Conservation (phyloP, 257 asterid genomes). For the Solanum acaule region DNA sequence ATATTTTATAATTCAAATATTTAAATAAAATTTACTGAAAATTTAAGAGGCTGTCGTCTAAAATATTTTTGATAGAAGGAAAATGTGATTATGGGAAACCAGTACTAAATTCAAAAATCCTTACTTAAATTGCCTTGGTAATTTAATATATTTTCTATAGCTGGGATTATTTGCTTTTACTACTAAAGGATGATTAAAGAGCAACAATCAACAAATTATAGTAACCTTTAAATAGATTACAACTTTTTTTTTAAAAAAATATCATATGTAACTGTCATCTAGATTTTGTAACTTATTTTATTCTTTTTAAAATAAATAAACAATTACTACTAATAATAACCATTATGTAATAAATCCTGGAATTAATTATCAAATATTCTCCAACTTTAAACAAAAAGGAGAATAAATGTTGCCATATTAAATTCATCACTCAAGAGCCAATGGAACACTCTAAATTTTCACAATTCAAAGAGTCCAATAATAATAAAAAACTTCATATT, state of each 20-base stretch:
- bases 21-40: too few relatives aligned
- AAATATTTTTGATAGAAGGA: too few relatives aligned
- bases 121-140: background rate
- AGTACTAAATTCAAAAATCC: background rate
- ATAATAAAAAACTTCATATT: background rate
- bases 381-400: background rate
- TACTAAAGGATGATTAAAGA: background rate
- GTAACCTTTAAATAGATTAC: background rate
- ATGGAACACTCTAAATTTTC: background rate
- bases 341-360: background rate
- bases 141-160: background rate
- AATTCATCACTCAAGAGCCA: background rate
- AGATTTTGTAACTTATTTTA: background rate
- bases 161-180: background rate
- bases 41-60: background rate
- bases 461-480: background rate
- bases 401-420: background rate
- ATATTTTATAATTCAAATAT: too few relatives aligned
- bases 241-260: background rate
- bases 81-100: background rate
- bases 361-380: background rate
- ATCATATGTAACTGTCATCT: background rate
- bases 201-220: background rate
- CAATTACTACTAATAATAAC: background rate
- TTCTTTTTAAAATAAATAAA: background rate